Evolutionary conservation across 371 early-diverging fungal species (phyloP), one percentile per base, ranked within the genome.

Genomic region (Mucor plumbeus): DNA sequence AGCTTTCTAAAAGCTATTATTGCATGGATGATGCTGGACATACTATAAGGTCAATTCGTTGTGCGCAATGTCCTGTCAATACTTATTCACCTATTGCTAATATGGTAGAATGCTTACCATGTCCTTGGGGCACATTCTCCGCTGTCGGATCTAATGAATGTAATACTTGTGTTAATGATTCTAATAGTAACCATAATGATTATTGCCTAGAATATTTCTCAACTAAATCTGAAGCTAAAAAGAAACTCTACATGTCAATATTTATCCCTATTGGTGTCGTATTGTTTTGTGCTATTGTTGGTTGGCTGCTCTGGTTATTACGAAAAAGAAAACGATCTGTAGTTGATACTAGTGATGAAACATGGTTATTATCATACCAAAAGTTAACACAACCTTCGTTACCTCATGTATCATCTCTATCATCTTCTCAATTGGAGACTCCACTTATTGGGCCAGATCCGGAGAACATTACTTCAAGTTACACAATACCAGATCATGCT

Each of bases 361-460:
- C 79, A 10, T 84, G 85, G 85, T 68, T 82, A 34, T 48, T 85
- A 10, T 75, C 80, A 9, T 83, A 76, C 53, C 47, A 70, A 0
- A 70, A 73, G 34, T 65, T 62, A 58, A 71, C 40, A 35, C 73
- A 38, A 48, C 67, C 54, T 41, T 66, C 64, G 21, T 41, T 36
- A 63, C 54, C 68, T 47, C 47, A 64, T n/a, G 26, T 67, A 5
- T 38, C 64, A 9, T 47, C 61, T n/a, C 7, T 21, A 7, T 17
- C 61, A 44, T 61, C 61, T 4, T 44, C 61, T 33, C 6, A n/a
- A n/a, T 17, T 14, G 19, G 31, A 26, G 31, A 21, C 5, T 21
- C 21, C 47, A 17, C 54, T 54, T 13, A 33, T 54, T 39, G 63
- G 47, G 31, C 21, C 59, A 9, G 11, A 59, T 15, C 26, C 15